Evolutionary conservation across 495 filamentous ascomycete species (phyloP), one percentile per base, ranked within the genome.

Genomic region (Aspergillus incahuasiensis): DNA sequence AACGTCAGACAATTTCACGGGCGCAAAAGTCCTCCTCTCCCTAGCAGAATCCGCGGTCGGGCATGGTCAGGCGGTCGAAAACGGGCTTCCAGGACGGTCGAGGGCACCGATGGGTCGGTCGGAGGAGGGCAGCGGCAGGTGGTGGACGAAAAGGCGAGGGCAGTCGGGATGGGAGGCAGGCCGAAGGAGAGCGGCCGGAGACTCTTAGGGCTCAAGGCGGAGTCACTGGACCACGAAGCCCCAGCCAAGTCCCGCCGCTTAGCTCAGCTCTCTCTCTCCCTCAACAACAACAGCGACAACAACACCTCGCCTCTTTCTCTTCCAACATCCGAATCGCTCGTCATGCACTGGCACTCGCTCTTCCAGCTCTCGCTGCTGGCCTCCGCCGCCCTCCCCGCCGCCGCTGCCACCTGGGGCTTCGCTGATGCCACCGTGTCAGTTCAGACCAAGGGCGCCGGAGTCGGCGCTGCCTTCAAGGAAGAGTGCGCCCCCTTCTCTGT

Each of bases 401-500:
- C 88, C 40, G 87, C 89, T 48, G 82, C 88, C 32, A 83, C 84
- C 25, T 96, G 91, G 91, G 81, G 83, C 18, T 94, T 94, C 69
- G 81, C 87, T 65, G 90, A 96, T 79, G 91, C 86, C 68, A 89
- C 83, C 63, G 72, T 96, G 69, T 82, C 84, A 52, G 79, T 96
- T 60, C 81, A 84, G 66, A 71, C 80, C 46, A 95, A 91, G 75
- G 84, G 81, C 48, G 74, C 81, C 19, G 86, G 83, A 21, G 76
- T 84, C 47, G 81, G 81, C 38, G 74, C 72, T 52, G 82, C 80
- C 20, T 66, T 81, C 62, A 95, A 91, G 72, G 84, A 91, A 70
- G 83, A 86, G 89, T 92, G 20, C 28, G 16, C 20, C 45, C 13
- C 19, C 48, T 40, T 52, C 67, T 61, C 18, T 39, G 4, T n/a